phyloP scores from a whole-genome alignment of 495 filamentous ascomycete species.

The Penicillium pancosmium region DNA sequence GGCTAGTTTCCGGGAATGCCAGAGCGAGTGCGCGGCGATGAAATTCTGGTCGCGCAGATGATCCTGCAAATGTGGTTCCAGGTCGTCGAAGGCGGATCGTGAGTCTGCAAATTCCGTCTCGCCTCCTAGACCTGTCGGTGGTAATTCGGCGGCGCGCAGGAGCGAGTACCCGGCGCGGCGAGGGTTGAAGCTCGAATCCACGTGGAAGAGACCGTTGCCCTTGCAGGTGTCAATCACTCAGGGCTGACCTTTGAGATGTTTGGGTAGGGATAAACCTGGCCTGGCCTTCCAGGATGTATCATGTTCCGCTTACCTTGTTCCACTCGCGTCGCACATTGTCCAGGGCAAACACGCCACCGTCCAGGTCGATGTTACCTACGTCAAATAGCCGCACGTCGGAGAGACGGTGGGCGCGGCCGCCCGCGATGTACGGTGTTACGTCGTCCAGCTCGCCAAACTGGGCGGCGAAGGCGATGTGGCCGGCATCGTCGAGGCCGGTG shows the following conservation, averaged over 20 bases:
- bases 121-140: constrained; percentile 53
- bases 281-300: background rate
- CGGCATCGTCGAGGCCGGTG: constrained; percentile 53
- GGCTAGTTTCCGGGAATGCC: constrained; percentile 55
- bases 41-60: constrained; percentile 48
- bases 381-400: constrained; percentile 58
- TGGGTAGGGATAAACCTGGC: background rate
- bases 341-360: constrained; percentile 28
- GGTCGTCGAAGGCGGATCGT: constrained; percentile 55
- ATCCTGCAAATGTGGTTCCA: constrained; percentile 40
- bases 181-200: constrained; percentile 62
- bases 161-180: constrained; percentile 58
- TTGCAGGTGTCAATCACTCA: constrained; percentile 7
- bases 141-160: constrained; percentile 53
- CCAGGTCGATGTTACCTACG: constrained; percentile 46
- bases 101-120: constrained; percentile 62
- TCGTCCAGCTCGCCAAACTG: constrained; percentile 62
- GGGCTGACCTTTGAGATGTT: background rate
- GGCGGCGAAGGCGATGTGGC: constrained; percentile 56
- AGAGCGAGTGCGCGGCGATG: constrained; percentile 56
- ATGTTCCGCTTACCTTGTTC: constrained; percentile 26
- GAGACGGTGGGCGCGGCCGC: constrained; percentile 50
- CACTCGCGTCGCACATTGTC: constrained; percentile 35
- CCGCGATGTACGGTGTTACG: constrained; percentile 53
- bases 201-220: constrained; percentile 63